Percentiles rank a stretch among this genome's conserved stretches.
Conservation (phyloP, 371 early-diverging fungal species). For the Saksenaea oblongispora region DNA sequence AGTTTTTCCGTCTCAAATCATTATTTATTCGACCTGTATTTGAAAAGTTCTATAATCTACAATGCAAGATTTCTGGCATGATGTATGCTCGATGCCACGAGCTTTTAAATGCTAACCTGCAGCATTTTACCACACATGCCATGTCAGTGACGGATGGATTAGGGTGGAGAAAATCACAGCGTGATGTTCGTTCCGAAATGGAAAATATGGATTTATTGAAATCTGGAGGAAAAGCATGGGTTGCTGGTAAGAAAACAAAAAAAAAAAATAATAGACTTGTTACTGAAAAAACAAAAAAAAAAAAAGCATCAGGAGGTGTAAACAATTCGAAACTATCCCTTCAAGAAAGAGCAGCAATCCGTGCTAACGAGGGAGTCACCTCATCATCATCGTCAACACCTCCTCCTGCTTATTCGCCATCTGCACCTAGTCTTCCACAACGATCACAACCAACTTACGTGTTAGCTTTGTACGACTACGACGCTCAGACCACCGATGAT, state of each 20-base stretch:
- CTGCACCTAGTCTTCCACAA: neutral
- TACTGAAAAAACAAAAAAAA: neutral
- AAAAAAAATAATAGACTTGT: neutral
- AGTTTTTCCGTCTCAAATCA: slow-evolving; percentile 56
- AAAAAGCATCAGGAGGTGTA: slow-evolving; percentile 33
- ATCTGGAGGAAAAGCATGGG: slow-evolving; percentile 50
- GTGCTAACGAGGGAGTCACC: slow-evolving; percentile 14
- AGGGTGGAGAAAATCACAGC: slow-evolving; percentile 30
- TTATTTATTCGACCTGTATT: slow-evolving; percentile 78
- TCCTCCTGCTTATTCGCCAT: slow-evolving; percentile 15
- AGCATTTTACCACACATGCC: slow-evolving; percentile 34
- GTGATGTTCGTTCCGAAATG: slow-evolving; percentile 32
- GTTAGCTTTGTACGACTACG: slow-evolving; percentile 73
- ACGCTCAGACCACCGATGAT: slow-evolving; percentile 70
- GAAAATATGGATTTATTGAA: slow-evolving; percentile 39
- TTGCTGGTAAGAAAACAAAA: slow-evolving; percentile 20
- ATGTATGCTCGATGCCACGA: slow-evolving; percentile 56
- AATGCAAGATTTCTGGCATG: slow-evolving; percentile 65
- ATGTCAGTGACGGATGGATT: slow-evolving; percentile 41
- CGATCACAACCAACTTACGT: slow-evolving; percentile 24
- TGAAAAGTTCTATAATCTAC: slow-evolving; percentile 68
- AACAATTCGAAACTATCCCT: slow-evolving; percentile 37
- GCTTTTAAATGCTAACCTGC: slow-evolving; percentile 40
- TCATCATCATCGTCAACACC: slow-evolving; percentile 8
- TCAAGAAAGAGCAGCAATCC: slow-evolving; percentile 42